These are phyloP conservation scores for Alternaria tenuissima DNA, from an alignment of 2,329 filamentous ascomycete species.

Conservation along the genomic window DNA sequence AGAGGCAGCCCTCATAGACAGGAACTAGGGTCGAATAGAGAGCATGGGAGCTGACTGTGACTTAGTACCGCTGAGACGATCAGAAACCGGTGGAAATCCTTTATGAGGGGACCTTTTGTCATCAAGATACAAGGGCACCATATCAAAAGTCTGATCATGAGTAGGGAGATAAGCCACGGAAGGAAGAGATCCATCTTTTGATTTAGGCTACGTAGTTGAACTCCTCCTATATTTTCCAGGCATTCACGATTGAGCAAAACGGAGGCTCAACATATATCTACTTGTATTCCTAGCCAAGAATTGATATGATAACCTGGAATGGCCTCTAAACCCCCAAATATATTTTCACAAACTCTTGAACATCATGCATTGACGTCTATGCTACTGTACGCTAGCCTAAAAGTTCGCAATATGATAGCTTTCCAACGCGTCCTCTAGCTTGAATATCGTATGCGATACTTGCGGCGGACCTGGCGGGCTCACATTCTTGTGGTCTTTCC, in stretches of 20 bases:
- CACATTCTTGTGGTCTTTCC: neutral
- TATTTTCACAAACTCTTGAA: neutral
- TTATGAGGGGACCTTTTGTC: neutral
- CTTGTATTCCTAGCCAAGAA: neutral
- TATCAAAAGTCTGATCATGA: neutral
- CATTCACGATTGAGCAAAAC: neutral
- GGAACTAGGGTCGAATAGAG: neutral
- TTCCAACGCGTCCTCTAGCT: conserved; percentile 26
- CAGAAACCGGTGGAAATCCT: neutral
- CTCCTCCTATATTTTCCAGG: neutral
- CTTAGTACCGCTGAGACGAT: neutral
- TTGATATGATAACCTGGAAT: neutral
- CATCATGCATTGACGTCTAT: neutral
- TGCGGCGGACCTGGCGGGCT: conserved; percentile 27
- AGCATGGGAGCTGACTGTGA: neutral
- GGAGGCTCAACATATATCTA: neutral
- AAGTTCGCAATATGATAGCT: neutral
- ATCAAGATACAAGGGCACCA: neutral
- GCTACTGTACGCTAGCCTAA: neutral
- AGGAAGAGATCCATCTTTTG: neutral
- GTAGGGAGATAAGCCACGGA: neutral
- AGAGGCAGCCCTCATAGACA: too few relatives aligned
- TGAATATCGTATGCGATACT: conserved; percentile 25
- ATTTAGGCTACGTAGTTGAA: neutral
- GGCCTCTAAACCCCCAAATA: neutral